These are phyloP conservation scores for Clonostachys sp. DNA, from an alignment of 2,329 filamentous ascomycete genomes.

Conservation along the genomic window DNA sequence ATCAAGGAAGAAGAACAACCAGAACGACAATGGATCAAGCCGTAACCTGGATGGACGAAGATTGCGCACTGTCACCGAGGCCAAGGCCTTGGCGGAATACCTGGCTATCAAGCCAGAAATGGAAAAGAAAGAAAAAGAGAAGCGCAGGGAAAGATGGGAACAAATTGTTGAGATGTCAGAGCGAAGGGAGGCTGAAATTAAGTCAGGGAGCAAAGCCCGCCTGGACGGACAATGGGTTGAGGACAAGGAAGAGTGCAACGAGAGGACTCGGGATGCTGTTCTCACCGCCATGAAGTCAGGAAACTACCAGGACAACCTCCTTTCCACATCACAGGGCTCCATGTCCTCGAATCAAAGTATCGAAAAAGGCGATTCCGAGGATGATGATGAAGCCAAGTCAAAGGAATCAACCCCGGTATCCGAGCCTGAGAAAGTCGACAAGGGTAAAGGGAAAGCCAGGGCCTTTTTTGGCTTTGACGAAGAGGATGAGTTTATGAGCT, in stretches of 20 bases:
- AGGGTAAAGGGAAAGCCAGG: constrained; percentile 30
- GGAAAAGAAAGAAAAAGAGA: constrained; percentile 90
- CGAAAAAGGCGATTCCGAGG: constrained; percentile 20
- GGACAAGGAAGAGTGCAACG: constrained; percentile 83
- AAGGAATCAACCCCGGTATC: constrained; percentile 45
- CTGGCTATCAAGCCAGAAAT: constrained; percentile 94
- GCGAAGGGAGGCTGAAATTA: constrained; percentile 76
- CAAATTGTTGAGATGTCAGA: constrained; percentile 83
- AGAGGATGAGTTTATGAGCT: constrained; percentile 71
- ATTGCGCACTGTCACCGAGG: constrained; percentile 87
- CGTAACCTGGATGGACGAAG: constrained; percentile 89
- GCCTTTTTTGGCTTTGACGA: constrained; percentile 76
- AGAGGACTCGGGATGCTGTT: constrained; percentile 76
- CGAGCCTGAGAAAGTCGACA: constrained; percentile 28
- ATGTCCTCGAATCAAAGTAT: constrained; percentile 27
- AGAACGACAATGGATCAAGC: constrained; percentile 84
- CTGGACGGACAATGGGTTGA: constrained; percentile 93
- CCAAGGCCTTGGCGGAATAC: constrained; percentile 92
- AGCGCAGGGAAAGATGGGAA: constrained; percentile 79
- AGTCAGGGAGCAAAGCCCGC: constrained; percentile 64
- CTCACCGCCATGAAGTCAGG: constrained; percentile 64
- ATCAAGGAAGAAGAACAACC: constrained; percentile 80
- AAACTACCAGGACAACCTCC: constrained; percentile 55
- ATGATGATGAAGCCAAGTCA: constrained; percentile 31
- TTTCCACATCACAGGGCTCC: constrained; percentile 46